Evolutionary conservation across 2,329 filamentous ascomycete species (phyloP).

Genomic region (Penicillium sumatraense): DNA sequence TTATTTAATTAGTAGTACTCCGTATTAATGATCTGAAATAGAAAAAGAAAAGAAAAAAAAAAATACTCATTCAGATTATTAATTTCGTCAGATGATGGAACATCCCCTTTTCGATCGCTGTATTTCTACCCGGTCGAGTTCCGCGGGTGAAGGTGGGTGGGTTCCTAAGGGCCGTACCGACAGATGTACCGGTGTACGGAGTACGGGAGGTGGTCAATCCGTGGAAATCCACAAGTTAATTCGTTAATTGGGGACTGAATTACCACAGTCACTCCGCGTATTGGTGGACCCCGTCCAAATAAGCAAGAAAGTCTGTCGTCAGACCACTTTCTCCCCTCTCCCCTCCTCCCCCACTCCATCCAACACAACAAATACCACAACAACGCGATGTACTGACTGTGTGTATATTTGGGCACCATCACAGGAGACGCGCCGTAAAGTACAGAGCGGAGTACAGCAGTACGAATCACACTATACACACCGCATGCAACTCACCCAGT

Average conservation of each 20-base stretch:
- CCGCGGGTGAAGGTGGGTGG: slow-evolving; percentile 3
- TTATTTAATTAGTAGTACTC: neutral
- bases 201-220: neutral
- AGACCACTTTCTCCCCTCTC: too few species aligned
- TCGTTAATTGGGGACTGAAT: neutral
- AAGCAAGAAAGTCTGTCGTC: neutral
- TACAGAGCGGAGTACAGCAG: neutral
- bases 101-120: neutral
- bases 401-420: slow-evolving; percentile 15
- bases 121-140: slow-evolving; percentile 2
- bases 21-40: too few species aligned
- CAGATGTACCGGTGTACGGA: slow-evolving; percentile 5
- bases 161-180: slow-evolving; percentile 25
- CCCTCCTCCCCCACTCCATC: neutral
- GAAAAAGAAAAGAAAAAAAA: too few species aligned
- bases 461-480: slow-evolving; percentile 6
- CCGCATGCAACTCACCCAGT: slow-evolving; percentile 3
- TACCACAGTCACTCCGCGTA: neutral
- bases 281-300: neutral
- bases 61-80: too few species aligned
- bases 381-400: neutral
- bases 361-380: neutral
- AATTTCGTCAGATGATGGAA: neutral
- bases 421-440: slow-evolving; percentile 6
- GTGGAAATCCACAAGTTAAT: slow-evolving; percentile 6